These are phyloP conservation scores for Suillus sp. DNA, from an alignment of 768 basidiomycete genomes.

Conservation along the genomic window DNA sequence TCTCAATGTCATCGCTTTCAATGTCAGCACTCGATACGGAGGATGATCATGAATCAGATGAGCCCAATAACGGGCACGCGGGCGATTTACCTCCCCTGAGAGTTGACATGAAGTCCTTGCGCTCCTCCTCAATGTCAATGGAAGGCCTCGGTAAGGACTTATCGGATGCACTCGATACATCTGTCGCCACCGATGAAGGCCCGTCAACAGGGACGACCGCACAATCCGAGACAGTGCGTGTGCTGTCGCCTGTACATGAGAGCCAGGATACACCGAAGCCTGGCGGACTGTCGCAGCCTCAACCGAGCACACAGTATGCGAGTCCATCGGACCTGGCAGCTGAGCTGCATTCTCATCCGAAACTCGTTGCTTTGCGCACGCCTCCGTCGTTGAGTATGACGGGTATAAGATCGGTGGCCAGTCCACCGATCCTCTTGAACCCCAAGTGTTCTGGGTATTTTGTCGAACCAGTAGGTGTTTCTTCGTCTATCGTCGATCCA, in stretches of 20 bases:
- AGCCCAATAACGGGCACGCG: constrained; percentile 15
- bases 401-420: constrained; percentile 31
- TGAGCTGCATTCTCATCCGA: constrained; percentile 47
- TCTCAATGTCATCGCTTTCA: constrained; percentile 56
- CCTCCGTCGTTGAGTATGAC: constrained; percentile 31
- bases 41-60: constrained; percentile 36
- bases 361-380: constrained; percentile 49
- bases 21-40: constrained; percentile 58
- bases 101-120: constrained; percentile 14
- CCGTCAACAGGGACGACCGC: neutral
- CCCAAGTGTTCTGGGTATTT: constrained; percentile 95
- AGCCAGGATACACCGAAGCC: constrained; percentile 5
- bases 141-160: constrained; percentile 35
- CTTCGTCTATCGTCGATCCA: neutral
- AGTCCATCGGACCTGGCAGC: constrained; percentile 43
- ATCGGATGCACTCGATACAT: constrained; percentile 33
- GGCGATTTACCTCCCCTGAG: constrained; percentile 10
- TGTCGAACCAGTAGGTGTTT: constrained; percentile 80
- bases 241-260: constrained; percentile 5
- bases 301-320: constrained; percentile 9
- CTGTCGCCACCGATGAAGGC: neutral
- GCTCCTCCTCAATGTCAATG: constrained; percentile 31
- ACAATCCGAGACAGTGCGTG: constrained; percentile 8
- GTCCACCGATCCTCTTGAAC: constrained; percentile 72
- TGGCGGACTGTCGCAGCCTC: constrained; percentile 9